Conservation (phyloP, 768 basidiomycete genomes). For the Paxillus involutus region DNA sequence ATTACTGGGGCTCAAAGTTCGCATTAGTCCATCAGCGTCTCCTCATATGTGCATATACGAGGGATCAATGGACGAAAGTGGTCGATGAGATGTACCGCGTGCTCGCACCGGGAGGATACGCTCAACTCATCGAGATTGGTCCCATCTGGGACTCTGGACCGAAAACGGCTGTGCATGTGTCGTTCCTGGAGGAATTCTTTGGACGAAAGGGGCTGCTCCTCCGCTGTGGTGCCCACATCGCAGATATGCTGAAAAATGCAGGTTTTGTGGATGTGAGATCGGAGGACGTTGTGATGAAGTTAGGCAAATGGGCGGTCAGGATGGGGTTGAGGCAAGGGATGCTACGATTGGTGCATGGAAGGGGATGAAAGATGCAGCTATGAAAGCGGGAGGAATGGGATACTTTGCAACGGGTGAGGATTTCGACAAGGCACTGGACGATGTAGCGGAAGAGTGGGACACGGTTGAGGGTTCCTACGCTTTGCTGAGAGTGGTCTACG, state of each 20-base stretch:
- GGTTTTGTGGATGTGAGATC: conserved; percentile 18
- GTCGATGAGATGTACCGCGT: conserved; percentile 31
- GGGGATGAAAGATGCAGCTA: conserved; percentile 22
- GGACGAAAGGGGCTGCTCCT: conserved; percentile 7
- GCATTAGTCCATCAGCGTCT: conserved; percentile 33
- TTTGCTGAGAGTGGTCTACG: conserved; percentile 4
- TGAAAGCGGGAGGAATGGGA: conserved; percentile 16
- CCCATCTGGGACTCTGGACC: conserved; percentile 15
- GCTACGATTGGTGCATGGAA: conserved; percentile 16
- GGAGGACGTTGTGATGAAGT: conserved; percentile 15
- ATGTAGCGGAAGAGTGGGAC: conserved; percentile 27
- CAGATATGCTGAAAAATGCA: conserved; percentile 18
- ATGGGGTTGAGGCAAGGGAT: conserved; percentile 18
- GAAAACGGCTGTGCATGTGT: conserved; percentile 6
- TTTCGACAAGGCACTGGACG: conserved; percentile 17
- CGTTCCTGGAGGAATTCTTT: conserved; percentile 13
- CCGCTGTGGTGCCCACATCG: conserved; percentile 10
- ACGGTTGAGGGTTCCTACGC: conserved; percentile 12
- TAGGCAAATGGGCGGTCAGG: conserved; percentile 27
- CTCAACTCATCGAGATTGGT: conserved; percentile 31
- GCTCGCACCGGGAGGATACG: conserved; percentile 32
- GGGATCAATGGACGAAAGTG: conserved; percentile 25
- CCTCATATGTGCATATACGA: conserved; percentile 27
- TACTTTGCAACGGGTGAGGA: conserved; percentile 17
- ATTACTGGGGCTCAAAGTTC: conserved; percentile 31